These are phyloP conservation scores for Leishmania amazonensis DNA, from an alignment of 208 protist species.

Conservation along the genomic window DNA sequence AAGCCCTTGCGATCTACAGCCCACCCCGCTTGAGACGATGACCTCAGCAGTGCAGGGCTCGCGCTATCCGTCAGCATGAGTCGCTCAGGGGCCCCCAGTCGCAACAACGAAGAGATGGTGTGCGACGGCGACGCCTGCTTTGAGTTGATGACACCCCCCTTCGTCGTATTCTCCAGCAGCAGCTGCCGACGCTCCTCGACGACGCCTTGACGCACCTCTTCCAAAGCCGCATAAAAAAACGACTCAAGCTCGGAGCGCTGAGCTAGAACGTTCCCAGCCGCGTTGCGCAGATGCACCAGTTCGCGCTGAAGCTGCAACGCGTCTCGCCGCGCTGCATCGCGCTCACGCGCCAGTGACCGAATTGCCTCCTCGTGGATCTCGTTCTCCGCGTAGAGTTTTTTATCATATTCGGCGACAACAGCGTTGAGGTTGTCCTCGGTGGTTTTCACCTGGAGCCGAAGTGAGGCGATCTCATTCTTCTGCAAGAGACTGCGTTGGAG, in stretches of 20 bases:
- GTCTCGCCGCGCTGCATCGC: constrained; percentile 59
- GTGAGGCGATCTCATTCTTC: constrained; percentile 47
- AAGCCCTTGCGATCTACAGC: constrained; percentile 25
- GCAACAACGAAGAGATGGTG: constrained; percentile 39
- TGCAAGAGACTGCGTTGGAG: constrained; percentile 50
- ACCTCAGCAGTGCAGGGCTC: neutral
- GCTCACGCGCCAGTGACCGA: constrained; percentile 41
- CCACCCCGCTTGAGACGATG: constrained; percentile 1
- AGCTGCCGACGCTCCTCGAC: constrained; percentile 55
- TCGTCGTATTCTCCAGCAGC: constrained; percentile 6
- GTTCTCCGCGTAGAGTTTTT: constrained; percentile 33
- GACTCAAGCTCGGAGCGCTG: constrained; percentile 82
- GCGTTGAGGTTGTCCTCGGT: constrained; percentile 62
- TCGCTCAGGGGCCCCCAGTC: constrained; percentile 45
- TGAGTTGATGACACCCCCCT: neutral
- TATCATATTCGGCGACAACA: constrained; percentile 65
- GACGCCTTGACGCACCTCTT: constrained; percentile 66
- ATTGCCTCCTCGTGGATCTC: constrained; percentile 38
- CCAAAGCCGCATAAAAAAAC: constrained; percentile 87
- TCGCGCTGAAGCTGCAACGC: constrained; percentile 53
- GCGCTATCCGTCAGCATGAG: constrained; percentile 48
- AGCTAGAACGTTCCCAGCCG: constrained; percentile 56
- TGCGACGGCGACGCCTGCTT: constrained; percentile 11
- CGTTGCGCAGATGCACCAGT: constrained; percentile 59
- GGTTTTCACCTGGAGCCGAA: constrained; percentile 54